A percentile compares a stretch with the other conserved stretches of the same genome.
Conservation (phyloP, 148 eudicot species). For the Selenicereus undatus region DNA sequence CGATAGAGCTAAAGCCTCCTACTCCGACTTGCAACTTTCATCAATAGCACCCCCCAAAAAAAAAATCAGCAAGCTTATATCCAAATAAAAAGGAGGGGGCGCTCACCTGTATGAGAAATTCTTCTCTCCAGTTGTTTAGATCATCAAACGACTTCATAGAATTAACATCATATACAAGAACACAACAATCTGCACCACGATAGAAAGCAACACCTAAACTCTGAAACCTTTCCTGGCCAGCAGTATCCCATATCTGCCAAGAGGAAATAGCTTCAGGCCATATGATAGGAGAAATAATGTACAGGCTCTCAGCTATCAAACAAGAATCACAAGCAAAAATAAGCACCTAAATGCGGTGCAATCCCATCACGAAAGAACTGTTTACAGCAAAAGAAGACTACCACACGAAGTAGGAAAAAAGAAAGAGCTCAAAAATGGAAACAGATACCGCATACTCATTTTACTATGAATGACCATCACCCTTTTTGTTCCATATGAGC, state of each 20-base stretch:
- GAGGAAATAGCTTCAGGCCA: constrained; percentile 9
- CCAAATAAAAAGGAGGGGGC: not conserved
- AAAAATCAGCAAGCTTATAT: too few species aligned
- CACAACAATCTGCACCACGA: constrained; percentile 98
- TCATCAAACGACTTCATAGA: constrained; percentile 87
- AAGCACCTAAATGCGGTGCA: not conserved
- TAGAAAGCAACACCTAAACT: constrained; percentile 96
- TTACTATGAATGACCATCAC: not conserved
- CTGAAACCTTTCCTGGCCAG: constrained; percentile 97
- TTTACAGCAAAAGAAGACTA: not conserved
- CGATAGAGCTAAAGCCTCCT: not conserved
- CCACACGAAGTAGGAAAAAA: not conserved
- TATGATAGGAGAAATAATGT: not conserved
- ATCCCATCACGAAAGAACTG: not conserved
- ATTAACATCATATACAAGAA: constrained; percentile 92
- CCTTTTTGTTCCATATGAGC: not conserved
- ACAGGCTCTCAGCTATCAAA: not conserved
- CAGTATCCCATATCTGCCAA: constrained; percentile 94
- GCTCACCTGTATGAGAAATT: constrained; percentile 82
- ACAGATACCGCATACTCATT: not conserved
- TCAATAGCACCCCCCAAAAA: not conserved
- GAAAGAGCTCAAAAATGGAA: not conserved
- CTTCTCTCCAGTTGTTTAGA: constrained; percentile 92
- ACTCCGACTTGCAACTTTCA: not conserved
- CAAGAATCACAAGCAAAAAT: constrained; percentile 8